Base-by-base conservation (phyloP, 495 filamentous ascomycete species). In the Tuber aestivum region DNA sequence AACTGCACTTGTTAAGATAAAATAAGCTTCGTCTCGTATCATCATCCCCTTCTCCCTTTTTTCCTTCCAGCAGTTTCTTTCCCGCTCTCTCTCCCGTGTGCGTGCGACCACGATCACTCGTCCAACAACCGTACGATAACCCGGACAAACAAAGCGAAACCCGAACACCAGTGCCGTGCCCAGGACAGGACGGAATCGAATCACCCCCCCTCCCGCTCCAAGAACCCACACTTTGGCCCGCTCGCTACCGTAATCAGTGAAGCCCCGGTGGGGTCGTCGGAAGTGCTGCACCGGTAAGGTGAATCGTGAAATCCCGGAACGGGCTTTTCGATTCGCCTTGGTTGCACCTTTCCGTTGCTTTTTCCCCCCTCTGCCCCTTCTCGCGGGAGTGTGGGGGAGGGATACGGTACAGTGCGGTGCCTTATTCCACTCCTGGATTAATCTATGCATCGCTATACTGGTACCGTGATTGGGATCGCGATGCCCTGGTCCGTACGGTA, bases 71-170 rank as follows among this genome's bases (percentile, higher is more conserved):
- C 48, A 12, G 8, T 27, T 50, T 56, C 48, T 61, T 32, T 61
- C 50, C 14, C 4, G 27, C 14, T 18, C 32, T 35, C 14, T 35
- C 14, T 14, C 27, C 12, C 8, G 56, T 1, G 56, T 32, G 56
- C 56, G 56, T 65, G 56, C 56, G 56, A 65, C 56, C 56, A 35
- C 56, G 56, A 65, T 65, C 56, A 65, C 56, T 65, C 56, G 56
- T 18, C 50, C 27, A 27, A 5, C 50, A 4, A 61, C 50, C 9
- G 14, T 10, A 14, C 23, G 50, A 61, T 61, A 61, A 50, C 48
- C 9, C 23, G 48, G 27, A 61, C n/a, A 61, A 61, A n/a, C 50
- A 16, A 61, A 10, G n/a, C 7, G n/a, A 61, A 61, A 27, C 50
- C n/a, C n/a, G n/a, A 32, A 61, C 27, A 27, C 50, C 50, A n/a